phyloP scores from a whole-genome alignment of 192 early-diverging fungal genomes.

The Coemansia sp. region DNA sequence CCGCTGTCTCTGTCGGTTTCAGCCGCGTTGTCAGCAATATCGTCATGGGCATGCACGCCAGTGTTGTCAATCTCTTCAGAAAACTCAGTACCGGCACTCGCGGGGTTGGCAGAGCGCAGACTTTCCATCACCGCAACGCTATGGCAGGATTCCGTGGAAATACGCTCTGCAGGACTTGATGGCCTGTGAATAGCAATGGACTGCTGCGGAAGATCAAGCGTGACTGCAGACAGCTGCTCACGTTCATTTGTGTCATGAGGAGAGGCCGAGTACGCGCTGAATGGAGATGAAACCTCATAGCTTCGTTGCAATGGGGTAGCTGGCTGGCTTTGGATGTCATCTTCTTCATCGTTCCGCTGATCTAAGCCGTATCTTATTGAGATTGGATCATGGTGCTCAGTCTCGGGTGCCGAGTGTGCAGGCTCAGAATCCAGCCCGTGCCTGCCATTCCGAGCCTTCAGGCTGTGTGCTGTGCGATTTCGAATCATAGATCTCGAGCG shows the following conservation, averaged over 20 bases:
- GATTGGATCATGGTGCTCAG: not conserved
- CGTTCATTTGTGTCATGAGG: not conserved
- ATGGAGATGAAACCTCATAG: not conserved
- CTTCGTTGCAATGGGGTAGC: not conserved
- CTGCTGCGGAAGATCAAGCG: constrained; percentile 9
- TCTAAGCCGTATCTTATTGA: not conserved
- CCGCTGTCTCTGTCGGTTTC: not conserved
- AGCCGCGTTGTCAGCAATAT: not conserved
- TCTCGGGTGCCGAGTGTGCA: not conserved
- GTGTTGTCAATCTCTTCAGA: not conserved
- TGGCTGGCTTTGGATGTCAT: not conserved
- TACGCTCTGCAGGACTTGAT: constrained; percentile 33
- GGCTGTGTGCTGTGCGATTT: not conserved
- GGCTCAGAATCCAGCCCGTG: constrained; percentile 1
- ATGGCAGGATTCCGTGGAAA: constrained; percentile 43
- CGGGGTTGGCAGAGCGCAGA: not conserved
- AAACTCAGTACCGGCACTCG: not conserved
- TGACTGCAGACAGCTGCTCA: not conserved
- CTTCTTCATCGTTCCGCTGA: not conserved
- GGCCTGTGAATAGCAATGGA: constrained; percentile 24
- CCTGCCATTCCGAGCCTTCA: not conserved
- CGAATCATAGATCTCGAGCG: constrained; percentile 17
- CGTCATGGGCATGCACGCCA: not conserved
- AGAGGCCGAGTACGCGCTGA: not conserved
- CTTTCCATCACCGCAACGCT: constrained; percentile 50